Percentiles rank a stretch among this genome's conserved stretches.
Evolutionary conservation across 1,284 basidiomycete genomes (phyloP).

Genomic region (Naganishia albida): DNA sequence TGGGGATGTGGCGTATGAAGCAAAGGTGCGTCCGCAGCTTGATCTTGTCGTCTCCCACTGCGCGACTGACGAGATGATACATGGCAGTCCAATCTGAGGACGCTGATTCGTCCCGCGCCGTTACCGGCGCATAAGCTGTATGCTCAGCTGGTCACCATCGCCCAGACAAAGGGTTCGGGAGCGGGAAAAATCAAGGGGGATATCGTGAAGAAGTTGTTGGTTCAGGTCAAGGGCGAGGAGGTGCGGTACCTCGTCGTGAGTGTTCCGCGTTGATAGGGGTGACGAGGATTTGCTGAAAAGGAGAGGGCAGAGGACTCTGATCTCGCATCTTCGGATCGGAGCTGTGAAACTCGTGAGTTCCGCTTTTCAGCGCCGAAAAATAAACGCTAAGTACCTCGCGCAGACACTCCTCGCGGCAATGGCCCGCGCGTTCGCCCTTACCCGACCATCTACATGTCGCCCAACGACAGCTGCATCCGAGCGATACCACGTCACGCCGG

Average conservation of each 20-base stretch:
- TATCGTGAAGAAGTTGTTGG: constrained; percentile 76
- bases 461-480: neutral
- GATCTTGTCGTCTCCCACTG: too few relatives aligned
- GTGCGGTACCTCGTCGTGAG: constrained; percentile 70
- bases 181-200: constrained; percentile 74
- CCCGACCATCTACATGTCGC: constrained; percentile 50
- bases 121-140: constrained; percentile 69
- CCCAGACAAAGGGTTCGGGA: constrained; percentile 69
- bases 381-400: neutral
- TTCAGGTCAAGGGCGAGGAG: constrained; percentile 84
- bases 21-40: constrained; percentile 57
- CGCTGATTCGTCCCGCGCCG: constrained; percentile 71
- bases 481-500: constrained; percentile 37
- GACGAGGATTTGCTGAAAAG: neutral
- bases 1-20: constrained; percentile 78
- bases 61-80: too few relatives aligned
- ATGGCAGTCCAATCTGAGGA: constrained; percentile 64
- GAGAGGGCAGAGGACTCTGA: constrained; percentile 61
- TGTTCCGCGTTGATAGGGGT: neutral
- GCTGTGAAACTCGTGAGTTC: constrained; percentile 68
- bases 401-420: constrained; percentile 75
- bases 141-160: constrained; percentile 65
- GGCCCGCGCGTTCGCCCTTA: constrained; percentile 75
- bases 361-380: neutral
- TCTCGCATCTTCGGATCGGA: constrained; percentile 76